A percentile compares a stretch with the other conserved stretches of the same genome.
Conservation (phyloP, 768 basidiomycete genomes). For the Boletus speciosus region DNA sequence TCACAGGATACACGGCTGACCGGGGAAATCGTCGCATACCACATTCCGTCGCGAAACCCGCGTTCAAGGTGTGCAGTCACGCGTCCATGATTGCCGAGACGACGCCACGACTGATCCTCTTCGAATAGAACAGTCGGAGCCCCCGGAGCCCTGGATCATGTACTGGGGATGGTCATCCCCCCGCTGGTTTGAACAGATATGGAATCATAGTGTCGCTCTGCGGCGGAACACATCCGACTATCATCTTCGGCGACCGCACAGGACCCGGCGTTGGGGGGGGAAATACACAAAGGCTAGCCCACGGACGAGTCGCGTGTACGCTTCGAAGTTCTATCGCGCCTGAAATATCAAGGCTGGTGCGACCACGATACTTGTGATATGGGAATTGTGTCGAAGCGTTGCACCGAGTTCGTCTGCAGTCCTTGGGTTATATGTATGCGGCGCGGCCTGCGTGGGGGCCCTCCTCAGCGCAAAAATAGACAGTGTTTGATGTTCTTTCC, state of each 20-base stretch:
- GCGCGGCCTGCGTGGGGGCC: neutral
- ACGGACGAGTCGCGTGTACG: neutral
- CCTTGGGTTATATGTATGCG: neutral
- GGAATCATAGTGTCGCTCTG: neutral
- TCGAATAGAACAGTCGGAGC: neutral
- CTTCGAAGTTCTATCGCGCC: neutral
- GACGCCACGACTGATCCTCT: neutral
- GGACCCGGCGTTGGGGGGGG: neutral
- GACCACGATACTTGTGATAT: neutral
- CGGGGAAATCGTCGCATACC: neutral
- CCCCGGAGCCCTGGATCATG: neutral
- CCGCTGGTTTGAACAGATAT: neutral
- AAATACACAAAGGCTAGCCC: neutral
- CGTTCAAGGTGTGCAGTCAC: neutral
- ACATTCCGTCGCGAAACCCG: neutral
- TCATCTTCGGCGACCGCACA: neutral
- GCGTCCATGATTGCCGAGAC: neutral
- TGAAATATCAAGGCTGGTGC: neutral
- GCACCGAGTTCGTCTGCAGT: neutral
- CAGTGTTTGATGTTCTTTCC: neutral
- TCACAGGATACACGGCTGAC: too few relatives aligned
- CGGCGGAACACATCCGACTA: neutral
- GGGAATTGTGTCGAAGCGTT: neutral
- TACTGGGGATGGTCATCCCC: neutral
- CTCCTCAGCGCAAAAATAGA: neutral